A percentile compares a stretch with the other conserved stretches of the same genome.
Evolutionary conservation across 73 alveolate genomes (phyloP).

Genomic region (Symbiodinium pilosum): DNA sequence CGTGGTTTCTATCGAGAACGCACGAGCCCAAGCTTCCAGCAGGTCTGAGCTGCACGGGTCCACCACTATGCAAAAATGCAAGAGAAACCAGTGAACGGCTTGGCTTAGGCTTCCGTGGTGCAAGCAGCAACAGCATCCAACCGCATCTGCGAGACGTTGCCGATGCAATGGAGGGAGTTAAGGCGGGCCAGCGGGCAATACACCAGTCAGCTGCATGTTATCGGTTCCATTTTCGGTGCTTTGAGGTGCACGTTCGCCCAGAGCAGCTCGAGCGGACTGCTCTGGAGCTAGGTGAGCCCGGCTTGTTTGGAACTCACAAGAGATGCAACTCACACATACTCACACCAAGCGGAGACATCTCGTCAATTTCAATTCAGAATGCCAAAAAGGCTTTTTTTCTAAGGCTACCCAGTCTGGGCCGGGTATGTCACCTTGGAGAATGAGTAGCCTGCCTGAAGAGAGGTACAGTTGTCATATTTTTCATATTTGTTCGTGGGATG

Average conservation of each 20-base stretch:
- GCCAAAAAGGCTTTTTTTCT: too few relatives aligned
- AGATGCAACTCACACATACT: too few relatives aligned
- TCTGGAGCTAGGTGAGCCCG: slow-evolving; percentile 22
- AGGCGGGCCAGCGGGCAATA: too few relatives aligned
- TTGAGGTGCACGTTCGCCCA: slow-evolving; percentile 78
- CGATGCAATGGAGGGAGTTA: slow-evolving; percentile 78
- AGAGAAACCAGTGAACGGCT: neutral
- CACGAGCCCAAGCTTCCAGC: neutral
- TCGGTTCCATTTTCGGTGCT: neutral
- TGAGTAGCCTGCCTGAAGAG: neutral
- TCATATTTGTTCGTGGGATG: too few relatives aligned
- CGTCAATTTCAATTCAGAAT: too few relatives aligned
- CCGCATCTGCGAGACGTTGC: slow-evolving; percentile 91
- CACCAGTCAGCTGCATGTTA: neutral
- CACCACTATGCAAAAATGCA: neutral
- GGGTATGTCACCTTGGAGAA: slow-evolving; percentile 66
- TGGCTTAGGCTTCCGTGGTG: slow-evolving; percentile 53
- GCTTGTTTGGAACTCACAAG: too few relatives aligned
- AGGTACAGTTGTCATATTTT: too few relatives aligned
- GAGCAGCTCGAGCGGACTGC: slow-evolving; percentile 89
- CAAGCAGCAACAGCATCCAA: slow-evolving; percentile 91
- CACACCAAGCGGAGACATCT: too few relatives aligned
- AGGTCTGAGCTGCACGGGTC: neutral
- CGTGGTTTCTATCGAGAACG: slow-evolving; percentile 79
- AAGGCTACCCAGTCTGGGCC: slow-evolving; percentile 83